These are phyloP conservation scores for Tetracladium maxilliforme DNA, from an alignment of 2,329 filamentous ascomycete genomes.

Conservation along the genomic window DNA sequence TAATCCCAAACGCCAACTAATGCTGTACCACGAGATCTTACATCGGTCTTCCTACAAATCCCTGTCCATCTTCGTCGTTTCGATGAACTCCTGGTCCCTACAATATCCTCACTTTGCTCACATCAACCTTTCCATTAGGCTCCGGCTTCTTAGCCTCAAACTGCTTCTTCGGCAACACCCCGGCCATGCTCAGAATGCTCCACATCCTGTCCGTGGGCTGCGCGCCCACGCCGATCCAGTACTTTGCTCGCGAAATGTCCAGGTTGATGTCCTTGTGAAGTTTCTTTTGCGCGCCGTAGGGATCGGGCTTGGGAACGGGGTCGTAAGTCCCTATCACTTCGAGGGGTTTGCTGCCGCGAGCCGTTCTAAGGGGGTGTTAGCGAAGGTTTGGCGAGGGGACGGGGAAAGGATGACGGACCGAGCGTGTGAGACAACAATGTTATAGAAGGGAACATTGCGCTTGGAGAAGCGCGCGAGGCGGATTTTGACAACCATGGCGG, in stretches of 20 bases:
- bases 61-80: too few relatives aligned
- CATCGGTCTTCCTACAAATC: too few relatives aligned
- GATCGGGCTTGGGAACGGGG: slow-evolving; percentile 46
- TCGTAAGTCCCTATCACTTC: slow-evolving; percentile 67
- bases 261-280: slow-evolving; percentile 86
- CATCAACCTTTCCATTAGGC: too few relatives aligned
- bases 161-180: too few relatives aligned
- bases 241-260: slow-evolving; percentile 67
- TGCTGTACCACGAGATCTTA: too few relatives aligned
- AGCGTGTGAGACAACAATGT: slow-evolving; percentile 90
- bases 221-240: slow-evolving; percentile 94
- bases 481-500: slow-evolving; percentile 80
- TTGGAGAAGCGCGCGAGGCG: slow-evolving; percentile 88
- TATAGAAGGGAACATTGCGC: slow-evolving; percentile 83
- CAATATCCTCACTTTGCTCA: too few relatives aligned
- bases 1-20: too few relatives aligned
- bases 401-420: slow-evolving; percentile 39
- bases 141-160: slow-evolving; percentile 7
- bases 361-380: slow-evolving; percentile 40
- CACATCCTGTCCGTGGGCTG: slow-evolving; percentile 86
- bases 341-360: slow-evolving; percentile 74
- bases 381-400: slow-evolving; percentile 1
- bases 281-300: slow-evolving; percentile 45
- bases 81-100: too few relatives aligned
- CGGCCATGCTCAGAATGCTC: slow-evolving; percentile 71